Evolutionary conservation across 768 basidiomycete genomes (phyloP).

Genomic region (Mycena chlorophos): DNA sequence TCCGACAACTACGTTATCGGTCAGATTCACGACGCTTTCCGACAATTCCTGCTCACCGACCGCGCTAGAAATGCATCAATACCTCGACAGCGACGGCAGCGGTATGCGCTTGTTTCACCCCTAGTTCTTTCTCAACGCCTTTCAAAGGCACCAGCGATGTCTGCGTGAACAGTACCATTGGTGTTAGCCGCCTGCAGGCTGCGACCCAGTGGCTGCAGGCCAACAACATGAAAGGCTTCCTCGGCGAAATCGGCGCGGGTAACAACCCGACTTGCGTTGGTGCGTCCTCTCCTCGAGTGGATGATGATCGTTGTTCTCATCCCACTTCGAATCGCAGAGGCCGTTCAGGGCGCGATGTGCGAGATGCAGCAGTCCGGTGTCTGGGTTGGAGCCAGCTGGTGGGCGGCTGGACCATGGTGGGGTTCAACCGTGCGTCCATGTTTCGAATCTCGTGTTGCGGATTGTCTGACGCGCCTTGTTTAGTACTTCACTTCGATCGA

Average conservation of each 20-base stretch:
- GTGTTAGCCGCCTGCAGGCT: conserved; percentile 53
- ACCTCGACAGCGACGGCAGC: conserved; percentile 60
- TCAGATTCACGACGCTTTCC: conserved; percentile 26
- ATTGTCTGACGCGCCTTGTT: neutral
- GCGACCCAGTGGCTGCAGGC: conserved; percentile 61
- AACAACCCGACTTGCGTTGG: conserved; percentile 33
- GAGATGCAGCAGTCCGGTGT: conserved; percentile 57
- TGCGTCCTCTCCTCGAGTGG: neutral
- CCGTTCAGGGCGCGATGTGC: conserved; percentile 57
- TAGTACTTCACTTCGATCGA: conserved; percentile 65
- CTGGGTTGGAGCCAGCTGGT: conserved; percentile 59
- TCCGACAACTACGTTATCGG: conserved; percentile 62
- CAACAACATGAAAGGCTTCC: conserved; percentile 61
- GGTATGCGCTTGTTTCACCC: neutral
- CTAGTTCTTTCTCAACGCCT: neutral
- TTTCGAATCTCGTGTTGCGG: neutral
- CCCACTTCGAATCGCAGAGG: conserved; percentile 40
- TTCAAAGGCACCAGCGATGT: conserved; percentile 43
- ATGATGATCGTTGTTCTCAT: conserved; percentile 9
- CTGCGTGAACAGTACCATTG: conserved; percentile 62
- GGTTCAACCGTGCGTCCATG: conserved; percentile 41
- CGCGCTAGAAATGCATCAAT: conserved; percentile 63
- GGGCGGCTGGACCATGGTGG: conserved; percentile 70
- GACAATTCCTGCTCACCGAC: neutral
- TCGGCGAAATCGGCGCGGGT: conserved; percentile 63